These are phyloP conservation scores for Talaromyces funiculosus DNA, from an alignment of 2,329 filamentous ascomycete species.

Conservation along the genomic window DNA sequence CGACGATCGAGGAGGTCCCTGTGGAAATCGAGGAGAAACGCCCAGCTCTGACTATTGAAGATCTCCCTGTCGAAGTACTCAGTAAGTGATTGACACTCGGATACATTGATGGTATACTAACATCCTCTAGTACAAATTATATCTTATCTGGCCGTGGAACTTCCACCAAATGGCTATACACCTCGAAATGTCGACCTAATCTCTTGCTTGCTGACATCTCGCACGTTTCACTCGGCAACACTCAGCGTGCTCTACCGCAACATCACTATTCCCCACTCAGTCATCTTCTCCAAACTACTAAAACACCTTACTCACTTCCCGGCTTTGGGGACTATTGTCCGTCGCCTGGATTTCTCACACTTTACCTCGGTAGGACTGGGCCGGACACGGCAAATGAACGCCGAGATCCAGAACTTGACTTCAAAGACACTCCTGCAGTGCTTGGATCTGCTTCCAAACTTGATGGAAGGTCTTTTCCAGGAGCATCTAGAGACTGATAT, in stretches of 20 bases:
- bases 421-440: conserved; percentile 66
- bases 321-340: conserved; percentile 66
- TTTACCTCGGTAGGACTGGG: conserved; percentile 77
- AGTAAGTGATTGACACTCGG: conserved; percentile 47
- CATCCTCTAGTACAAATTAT: conserved; percentile 60
- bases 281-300: conserved; percentile 77
- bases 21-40: conserved; percentile 20
- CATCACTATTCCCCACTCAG: conserved; percentile 76
- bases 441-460: conserved; percentile 63
- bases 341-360: conserved; percentile 76
- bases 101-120: conserved; percentile 10
- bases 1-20: conserved; percentile 20
- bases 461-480: conserved; percentile 73
- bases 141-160: conserved; percentile 65
- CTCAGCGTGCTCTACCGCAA: conserved; percentile 70
- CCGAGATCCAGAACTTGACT: conserved; percentile 69
- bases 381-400: conserved; percentile 66
- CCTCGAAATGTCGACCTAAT: conserved; percentile 74
- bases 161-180: conserved; percentile 68
- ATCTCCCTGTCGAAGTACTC: conserved; percentile 63
- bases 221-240: conserved; percentile 65
- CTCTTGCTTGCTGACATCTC: conserved; percentile 70
- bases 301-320: conserved; percentile 62
- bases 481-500: conserved; percentile 77
- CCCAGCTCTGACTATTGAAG: conserved; percentile 54